Percentiles rank a stretch among this genome's conserved stretches.
phyloP scores from a whole-genome alignment of 2,329 filamentous ascomycete species.

The Penicillium sp. region DNA sequence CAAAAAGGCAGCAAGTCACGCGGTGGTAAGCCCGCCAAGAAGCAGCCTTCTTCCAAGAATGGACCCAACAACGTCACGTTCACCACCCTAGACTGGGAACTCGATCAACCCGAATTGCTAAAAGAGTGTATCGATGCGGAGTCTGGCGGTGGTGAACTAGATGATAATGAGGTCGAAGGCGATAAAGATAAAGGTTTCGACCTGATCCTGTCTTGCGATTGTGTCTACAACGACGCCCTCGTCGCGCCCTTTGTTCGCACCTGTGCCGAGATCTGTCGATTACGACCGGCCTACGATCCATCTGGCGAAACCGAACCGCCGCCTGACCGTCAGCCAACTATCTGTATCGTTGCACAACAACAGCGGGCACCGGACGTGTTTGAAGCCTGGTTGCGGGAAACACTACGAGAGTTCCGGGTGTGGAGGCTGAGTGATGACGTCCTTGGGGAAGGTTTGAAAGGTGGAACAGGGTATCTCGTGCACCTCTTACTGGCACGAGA shows the following conservation, averaged over 20 bases:
- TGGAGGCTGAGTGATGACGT: constrained; percentile 75
- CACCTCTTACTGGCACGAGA: constrained; percentile 71
- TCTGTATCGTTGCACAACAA: constrained; percentile 88
- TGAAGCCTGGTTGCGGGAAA: constrained; percentile 74
- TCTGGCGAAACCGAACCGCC: constrained; percentile 16
- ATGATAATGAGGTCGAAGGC: constrained; percentile 28
- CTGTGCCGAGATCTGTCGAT: constrained; percentile 72
- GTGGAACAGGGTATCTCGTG: constrained; percentile 76
- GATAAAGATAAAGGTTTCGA: constrained; percentile 62
- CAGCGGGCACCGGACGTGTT: constrained; percentile 85
- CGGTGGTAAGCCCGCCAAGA: constrained; percentile 8
- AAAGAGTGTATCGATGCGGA: constrained; percentile 39
- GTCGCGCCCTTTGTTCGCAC: constrained; percentile 81
- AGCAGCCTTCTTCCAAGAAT: constrained; percentile 3
- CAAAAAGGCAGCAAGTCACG: constrained; percentile 16
- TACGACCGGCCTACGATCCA: constrained; percentile 49
- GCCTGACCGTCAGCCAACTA: constrained; percentile 50
- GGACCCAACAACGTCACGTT: constrained; percentile 55
- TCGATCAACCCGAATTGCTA: constrained; percentile 45
- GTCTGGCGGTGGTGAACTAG: neutral
- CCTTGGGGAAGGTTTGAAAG: constrained; percentile 62
- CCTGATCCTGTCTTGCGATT: constrained; percentile 83
- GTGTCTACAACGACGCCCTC: constrained; percentile 90
- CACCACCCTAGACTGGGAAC: constrained; percentile 80
- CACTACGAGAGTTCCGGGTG: constrained; percentile 68